Percentiles rank a stretch among this genome's conserved stretches.
Conservation (phyloP, 441 rosid genomes). For the Eruca vesicaria region DNA sequence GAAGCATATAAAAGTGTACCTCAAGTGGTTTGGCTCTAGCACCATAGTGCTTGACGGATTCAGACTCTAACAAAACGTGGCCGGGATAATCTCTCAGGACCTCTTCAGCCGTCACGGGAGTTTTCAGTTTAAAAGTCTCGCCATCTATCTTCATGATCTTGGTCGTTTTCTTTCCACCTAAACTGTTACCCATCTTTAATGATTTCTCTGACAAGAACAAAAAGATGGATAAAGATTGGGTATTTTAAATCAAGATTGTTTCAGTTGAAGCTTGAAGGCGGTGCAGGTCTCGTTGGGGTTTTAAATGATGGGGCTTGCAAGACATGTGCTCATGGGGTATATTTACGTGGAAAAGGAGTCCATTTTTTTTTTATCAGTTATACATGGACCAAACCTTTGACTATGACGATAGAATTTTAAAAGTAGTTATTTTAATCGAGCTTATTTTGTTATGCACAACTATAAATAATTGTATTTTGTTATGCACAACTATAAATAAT, state of each 20-base stretch:
- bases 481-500: not conserved
- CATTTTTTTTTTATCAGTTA: not conserved
- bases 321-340: constrained; percentile 4
- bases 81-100: constrained; percentile 71
- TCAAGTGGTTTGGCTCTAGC: constrained; percentile 69
- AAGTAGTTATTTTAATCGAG: not conserved
- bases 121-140: constrained; percentile 68
- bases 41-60: constrained; percentile 80
- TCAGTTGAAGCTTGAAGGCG: constrained; percentile 7
- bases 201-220: not conserved
- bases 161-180: constrained; percentile 61
- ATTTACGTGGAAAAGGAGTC: constrained; percentile 12
- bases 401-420: not conserved
- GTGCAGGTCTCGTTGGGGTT: constrained; percentile 10
- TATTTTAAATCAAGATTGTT: not conserved
- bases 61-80: constrained; percentile 76
- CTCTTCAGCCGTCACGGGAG: constrained; percentile 73
- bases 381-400: constrained; percentile 20
- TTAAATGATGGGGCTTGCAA: constrained; percentile 17
- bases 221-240: not conserved
- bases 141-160: constrained; percentile 89
- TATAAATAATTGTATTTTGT: not conserved
- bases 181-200: constrained; percentile 68
- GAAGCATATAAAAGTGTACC: not conserved
- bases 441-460: not conserved